phyloP scores from a whole-genome alignment of 192 early-diverging fungal genomes.

The Mortierella claussenii region DNA sequence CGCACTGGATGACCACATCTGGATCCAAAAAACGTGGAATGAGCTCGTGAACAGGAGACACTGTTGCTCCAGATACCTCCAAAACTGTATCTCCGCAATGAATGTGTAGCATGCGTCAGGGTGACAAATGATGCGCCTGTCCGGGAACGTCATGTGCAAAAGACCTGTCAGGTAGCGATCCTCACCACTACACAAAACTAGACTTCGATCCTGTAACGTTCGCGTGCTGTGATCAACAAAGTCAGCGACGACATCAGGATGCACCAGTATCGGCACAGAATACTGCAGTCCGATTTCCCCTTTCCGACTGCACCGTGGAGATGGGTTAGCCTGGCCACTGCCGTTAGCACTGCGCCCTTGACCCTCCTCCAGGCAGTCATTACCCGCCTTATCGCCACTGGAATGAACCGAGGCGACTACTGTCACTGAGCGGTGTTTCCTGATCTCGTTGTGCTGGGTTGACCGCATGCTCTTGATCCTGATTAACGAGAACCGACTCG shows the following conservation, averaged over 20 bases:
- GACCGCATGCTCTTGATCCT: constrained; percentile 23
- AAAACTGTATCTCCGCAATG: not conserved
- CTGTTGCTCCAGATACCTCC: constrained; percentile 1
- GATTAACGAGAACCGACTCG: constrained; percentile 24
- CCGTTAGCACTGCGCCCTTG: too few species aligned
- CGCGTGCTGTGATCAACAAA: constrained; percentile 9
- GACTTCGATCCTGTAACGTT: constrained; percentile 17
- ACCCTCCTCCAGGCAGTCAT: too few species aligned
- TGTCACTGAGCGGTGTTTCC: not conserved
- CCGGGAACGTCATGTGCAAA: constrained; percentile 16
- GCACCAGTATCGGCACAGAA: constrained; percentile 22
- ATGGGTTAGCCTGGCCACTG: too few species aligned
- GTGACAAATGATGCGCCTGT: constrained; percentile 7
- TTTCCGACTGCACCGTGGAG: not conserved
- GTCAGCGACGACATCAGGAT: constrained; percentile 23
- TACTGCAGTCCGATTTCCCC: not conserved
- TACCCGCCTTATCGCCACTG: too few species aligned
- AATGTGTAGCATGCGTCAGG: constrained; percentile 13
- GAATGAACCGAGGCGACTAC: too few species aligned
- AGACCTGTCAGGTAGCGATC: constrained; percentile 29
- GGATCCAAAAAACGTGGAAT: constrained; percentile 13
- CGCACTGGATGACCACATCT: constrained; percentile 5
- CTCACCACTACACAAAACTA: constrained; percentile 11
- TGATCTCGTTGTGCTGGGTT: not conserved
- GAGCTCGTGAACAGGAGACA: not conserved